Base-by-base conservation (phyloP, 73 alveolate genomes). In the Paramecium biaurelia region DNA sequence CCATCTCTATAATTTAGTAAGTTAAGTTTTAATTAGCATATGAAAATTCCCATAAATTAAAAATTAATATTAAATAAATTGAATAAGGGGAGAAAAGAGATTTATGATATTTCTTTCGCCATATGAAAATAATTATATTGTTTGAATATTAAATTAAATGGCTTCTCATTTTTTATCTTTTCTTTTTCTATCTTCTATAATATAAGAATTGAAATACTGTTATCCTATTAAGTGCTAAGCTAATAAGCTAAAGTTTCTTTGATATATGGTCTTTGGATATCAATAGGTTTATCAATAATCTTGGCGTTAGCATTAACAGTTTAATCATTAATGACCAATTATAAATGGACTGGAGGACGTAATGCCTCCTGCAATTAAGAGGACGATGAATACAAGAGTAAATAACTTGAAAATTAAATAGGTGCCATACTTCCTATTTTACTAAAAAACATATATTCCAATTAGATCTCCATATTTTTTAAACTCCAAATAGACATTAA, bases 221-320 rank as follows among this genome's bases (percentile, higher is more conserved):
- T 32, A 26, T 63, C 84, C 41, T 63, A 30, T 47, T 79, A 79
- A 41, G 47, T 43, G 32, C 56, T 79, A 24, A 79, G 90, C 32
- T 79, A 47, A 79, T 79, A 79, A 79, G 90, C 90, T 79, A 79
- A 79, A 45, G 90, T 79, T 38, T 79, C 90, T 47, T 79, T 79
- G 47, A 43, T 43, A 20, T 11, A 43, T 43, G 90, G 90, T 26
- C 90, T 20, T 79, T 79, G 42, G 56, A 79, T 79, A 43, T 79
- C 90, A 79, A 79, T 79, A 43, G 90, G 76, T 79, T 79, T 79
- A 42, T 79, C 90, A 79, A 79, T 79, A 79, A 79, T 79, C 90
- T 79, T 79, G 56, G 74, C 90, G 56, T 79, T 79, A 10, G 90
- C 70, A 43, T 43, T 47, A 42, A 79, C 90, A 8, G 5, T 15